Base-by-base conservation (phyloP, 73 alveolate species). In the Symbiodinium pilosum region DNA sequence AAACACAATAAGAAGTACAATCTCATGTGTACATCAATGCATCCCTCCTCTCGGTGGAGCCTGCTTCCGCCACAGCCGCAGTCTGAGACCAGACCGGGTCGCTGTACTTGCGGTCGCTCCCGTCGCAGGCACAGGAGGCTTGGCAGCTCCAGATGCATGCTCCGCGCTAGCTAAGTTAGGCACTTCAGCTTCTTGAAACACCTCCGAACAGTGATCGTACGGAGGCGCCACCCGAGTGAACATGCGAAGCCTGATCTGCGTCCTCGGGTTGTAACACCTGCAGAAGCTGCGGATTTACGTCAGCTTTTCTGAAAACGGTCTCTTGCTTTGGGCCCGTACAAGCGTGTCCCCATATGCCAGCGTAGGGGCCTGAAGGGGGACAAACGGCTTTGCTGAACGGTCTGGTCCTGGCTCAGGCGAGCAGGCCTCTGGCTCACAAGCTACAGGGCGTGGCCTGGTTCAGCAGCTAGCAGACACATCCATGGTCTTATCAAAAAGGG, bases 321-420 rank as follows among this genome's bases (percentile, higher is more conserved):
- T n/a, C 39, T 0, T 64, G 40, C 21, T 21, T 18, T 26, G 87
- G 34, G 20, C 12, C 95, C 87, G 40, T 4, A 42, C 95, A 24
- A 88, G 73, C 32, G 95, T 88, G 71, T 88, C 95, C 3, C 95
- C 95, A 42, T 88, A 88, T 42, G 73, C 85, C 95, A 52, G 86
- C 24, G 95, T 88, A 54, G 95, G 87, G 5, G 95, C 95, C 95
- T 88, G 77, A 64, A 64, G 77, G 77, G 32, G n/a, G n/a, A n/a
- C n/a, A n/a, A n/a, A n/a, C n/a, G n/a, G n/a, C n/a, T n/a, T n/a
- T n/a, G n/a, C n/a, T n/a, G n/a, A n/a, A n/a, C n/a, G n/a, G n/a
- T n/a, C n/a, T n/a, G n/a, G n/a, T n/a, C n/a, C n/a, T n/a, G n/a
- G n/a, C n/a, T n/a, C n/a, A n/a, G n/a, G n/a, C n/a, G n/a, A n/a